Evolutionary conservation across 371 early-diverging fungal species (phyloP).

Genomic region (Mortierella sp.): DNA sequence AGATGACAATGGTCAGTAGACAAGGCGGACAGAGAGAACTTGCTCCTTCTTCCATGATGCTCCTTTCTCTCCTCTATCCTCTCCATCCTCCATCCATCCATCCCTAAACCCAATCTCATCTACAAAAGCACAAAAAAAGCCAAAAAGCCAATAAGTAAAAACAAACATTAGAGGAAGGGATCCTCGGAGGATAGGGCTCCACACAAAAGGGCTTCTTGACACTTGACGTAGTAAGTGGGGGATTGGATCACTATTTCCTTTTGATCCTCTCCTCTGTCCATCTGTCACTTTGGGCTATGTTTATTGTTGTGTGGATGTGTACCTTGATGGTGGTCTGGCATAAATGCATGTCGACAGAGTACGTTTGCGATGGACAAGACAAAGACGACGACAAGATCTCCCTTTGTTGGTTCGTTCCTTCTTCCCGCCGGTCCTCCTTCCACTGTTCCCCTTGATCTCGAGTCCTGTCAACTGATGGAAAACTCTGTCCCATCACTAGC

Average conservation of each 20-base stretch:
- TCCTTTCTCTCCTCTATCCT: neutral
- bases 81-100: neutral
- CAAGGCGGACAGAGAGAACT: neutral
- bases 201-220: constrained; percentile 2
- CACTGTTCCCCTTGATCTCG: neutral
- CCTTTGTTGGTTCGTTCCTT: too few species aligned
- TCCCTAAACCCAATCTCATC: constrained; percentile 1
- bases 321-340: neutral
- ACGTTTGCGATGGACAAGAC: too few species aligned
- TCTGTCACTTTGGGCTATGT: constrained; percentile 13
- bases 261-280: neutral
- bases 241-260: neutral
- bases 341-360: too few species aligned
- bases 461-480: neutral
- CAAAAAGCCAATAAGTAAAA: neutral
- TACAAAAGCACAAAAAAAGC: neutral
- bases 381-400: neutral
- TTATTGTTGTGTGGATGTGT: neutral
- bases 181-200: neutral
- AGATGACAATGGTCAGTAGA: neutral
- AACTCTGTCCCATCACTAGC: neutral
- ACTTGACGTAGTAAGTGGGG: neutral
- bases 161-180: neutral
- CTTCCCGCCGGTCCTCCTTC: neutral
- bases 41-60: neutral